A percentile compares a stretch with the other conserved stretches of the same genome.
Conservation (phyloP, 2,329 filamentous ascomycete genomes). For the Cryoendolithus antarcticus region DNA sequence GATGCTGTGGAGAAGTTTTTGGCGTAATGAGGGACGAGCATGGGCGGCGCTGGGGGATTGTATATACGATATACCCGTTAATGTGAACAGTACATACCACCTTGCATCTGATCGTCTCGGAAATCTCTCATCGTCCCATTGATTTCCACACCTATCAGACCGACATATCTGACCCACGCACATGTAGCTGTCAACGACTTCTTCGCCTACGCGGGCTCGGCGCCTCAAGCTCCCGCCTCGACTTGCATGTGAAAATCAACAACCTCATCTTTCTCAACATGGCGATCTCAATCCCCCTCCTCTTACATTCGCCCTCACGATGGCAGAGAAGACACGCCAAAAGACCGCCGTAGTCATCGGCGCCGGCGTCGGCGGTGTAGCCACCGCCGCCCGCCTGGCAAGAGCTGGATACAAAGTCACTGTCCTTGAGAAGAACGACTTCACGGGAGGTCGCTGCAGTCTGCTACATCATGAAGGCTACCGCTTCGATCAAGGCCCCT, state of each 20-base stretch:
- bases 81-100: too few species aligned
- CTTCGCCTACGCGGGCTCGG: too few species aligned
- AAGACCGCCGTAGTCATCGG: slow-evolving; percentile 41
- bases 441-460: slow-evolving; percentile 60
- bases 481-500: slow-evolving; percentile 66
- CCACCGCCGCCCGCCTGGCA: slow-evolving; percentile 56
- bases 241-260: too few species aligned
- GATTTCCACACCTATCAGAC: too few species aligned
- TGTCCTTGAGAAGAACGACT: slow-evolving; percentile 64
- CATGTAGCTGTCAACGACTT: too few species aligned
- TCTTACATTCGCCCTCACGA: slow-evolving; percentile 10
- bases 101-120: too few species aligned
- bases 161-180: too few species aligned
- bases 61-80: too few species aligned
- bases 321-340: slow-evolving; percentile 13
- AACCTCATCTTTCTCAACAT: too few species aligned
- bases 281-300: background rate
- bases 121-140: too few species aligned
- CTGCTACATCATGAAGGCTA: slow-evolving; percentile 49
- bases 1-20: slow-evolving; percentile 18
- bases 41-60: too few species aligned
- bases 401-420: slow-evolving; percentile 61
- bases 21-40: slow-evolving; percentile 6
- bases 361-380: slow-evolving; percentile 46
- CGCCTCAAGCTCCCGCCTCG: too few species aligned